Conservation (phyloP, 139 green algal genomes). For the Nannochloris sp. region DNA sequence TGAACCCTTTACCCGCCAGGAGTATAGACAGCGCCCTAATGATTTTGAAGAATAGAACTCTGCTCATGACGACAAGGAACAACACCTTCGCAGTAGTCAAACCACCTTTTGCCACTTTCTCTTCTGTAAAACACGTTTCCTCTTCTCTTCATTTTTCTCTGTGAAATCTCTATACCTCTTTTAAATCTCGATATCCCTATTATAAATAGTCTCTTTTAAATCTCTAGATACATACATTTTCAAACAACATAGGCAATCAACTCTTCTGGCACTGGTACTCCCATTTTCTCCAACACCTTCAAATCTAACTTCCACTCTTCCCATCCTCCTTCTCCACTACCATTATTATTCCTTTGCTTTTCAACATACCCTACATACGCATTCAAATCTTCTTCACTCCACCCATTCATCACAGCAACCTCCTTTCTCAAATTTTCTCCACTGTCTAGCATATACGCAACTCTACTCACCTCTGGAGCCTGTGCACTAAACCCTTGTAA, state of each 20-base stretch:
- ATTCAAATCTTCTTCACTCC: neutral
- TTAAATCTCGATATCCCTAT: neutral
- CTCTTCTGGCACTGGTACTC: neutral
- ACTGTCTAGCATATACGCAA: neutral
- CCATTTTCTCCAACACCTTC: neutral
- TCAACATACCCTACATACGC: no score
- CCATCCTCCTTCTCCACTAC: neutral
- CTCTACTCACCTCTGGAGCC: neutral
- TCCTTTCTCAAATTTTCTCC: neutral
- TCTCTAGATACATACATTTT: no score
- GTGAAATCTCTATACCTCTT: no score
- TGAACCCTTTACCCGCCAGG: neutral
- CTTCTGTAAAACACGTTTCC: no score
- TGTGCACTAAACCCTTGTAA: conserved; percentile 3
- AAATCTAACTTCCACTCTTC: neutral
- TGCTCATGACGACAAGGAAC: no score
- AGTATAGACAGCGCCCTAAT: neutral
- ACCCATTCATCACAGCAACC: neutral
- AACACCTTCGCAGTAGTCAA: no score
- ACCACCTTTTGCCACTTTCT: no score
- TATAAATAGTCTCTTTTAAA: no score
- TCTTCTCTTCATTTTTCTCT: no score
- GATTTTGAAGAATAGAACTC: neutral
- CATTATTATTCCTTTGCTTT: no score
- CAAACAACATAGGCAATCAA: neutral